These are phyloP conservation scores for Acacia melanoxylon DNA, from an alignment of 306 rosid species.

Conservation along the genomic window DNA sequence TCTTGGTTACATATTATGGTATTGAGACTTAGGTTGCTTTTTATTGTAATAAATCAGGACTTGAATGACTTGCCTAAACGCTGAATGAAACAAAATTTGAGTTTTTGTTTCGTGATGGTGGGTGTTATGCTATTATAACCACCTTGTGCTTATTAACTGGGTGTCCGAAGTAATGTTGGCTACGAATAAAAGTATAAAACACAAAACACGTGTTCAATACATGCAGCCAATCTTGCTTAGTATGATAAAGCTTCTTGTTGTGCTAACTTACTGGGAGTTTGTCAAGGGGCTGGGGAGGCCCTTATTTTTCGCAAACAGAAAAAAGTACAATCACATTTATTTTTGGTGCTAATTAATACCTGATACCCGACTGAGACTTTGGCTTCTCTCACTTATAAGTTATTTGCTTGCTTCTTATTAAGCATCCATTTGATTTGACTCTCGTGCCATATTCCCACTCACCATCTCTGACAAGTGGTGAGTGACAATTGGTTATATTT, in stretches of 20 bases:
- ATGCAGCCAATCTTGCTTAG: not conserved
- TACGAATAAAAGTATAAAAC: too few relatives aligned
- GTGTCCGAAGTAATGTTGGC: not conserved
- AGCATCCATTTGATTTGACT: not conserved
- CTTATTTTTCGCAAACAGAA: not conserved
- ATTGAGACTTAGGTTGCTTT: not conserved
- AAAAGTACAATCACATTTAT: not conserved
- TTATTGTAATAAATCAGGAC: not conserved
- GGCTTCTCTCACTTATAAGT: not conserved
- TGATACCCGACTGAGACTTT: not conserved
- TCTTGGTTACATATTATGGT: not conserved
- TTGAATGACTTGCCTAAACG: not conserved
- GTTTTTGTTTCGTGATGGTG: not conserved
- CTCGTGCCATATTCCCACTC: constrained; percentile 5
- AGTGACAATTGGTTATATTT: not conserved
- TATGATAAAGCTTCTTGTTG: not conserved
- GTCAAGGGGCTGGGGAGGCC: not conserved
- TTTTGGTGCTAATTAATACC: not conserved
- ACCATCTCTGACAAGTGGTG: not conserved
- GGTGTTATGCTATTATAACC: not conserved
- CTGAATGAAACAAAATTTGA: not conserved
- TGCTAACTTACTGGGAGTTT: not conserved
- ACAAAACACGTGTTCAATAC: not conserved
- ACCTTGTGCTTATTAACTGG: not conserved
- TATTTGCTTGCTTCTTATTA: not conserved